Base-by-base conservation (phyloP, 495 filamentous ascomycete genomes). In the Talaromyces ruber region DNA sequence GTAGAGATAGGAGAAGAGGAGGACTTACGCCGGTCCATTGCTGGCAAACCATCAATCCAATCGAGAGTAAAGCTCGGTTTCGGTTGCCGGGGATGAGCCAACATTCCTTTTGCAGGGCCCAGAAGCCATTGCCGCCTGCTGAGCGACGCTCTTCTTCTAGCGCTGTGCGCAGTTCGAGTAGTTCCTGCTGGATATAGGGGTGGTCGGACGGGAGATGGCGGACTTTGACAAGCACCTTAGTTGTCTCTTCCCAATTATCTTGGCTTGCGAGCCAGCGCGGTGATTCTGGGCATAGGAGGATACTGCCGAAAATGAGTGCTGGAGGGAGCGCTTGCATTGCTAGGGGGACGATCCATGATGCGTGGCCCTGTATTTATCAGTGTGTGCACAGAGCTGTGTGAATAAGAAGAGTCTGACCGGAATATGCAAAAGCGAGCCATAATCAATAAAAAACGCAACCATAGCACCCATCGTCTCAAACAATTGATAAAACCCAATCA, bases 401-500 rank as follows among this genome's bases (percentile, higher is more conserved):
- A 5, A 5, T 47, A 7, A 1, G 8, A 32, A 32, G 7, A 18
- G 21, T 21, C 43, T 47, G 18, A 47, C 84, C 0, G 66, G 65
- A 53, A 82, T 66, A 66, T 85, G 80, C 37, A 84, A 70, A 30
- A 83, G 74, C 29, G 76, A 75, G 58, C 83, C 82, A 64, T 87
- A 86, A 71, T 88, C 86, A 62, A 86, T 79, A 82, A 80, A 82
- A 73, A 87, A 90, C 24, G 85, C 83, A 24, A 90, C 72, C 83
- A 88, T 88, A 65, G 82, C 82, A 22, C 86, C 87, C 37, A 77
- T 68, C 16, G 76, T 76, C 61, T 81, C 85, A 66, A 90, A 89
- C 4, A 89, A 79, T 65, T 90, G 87, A 66, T 90, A 90, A 60
- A 89, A 76, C 55, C 86, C 86, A 28, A 85, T 89, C 37, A 91